Conservation (phyloP, 2,329 filamentous ascomycete species). For the Nemania abortiva region DNA sequence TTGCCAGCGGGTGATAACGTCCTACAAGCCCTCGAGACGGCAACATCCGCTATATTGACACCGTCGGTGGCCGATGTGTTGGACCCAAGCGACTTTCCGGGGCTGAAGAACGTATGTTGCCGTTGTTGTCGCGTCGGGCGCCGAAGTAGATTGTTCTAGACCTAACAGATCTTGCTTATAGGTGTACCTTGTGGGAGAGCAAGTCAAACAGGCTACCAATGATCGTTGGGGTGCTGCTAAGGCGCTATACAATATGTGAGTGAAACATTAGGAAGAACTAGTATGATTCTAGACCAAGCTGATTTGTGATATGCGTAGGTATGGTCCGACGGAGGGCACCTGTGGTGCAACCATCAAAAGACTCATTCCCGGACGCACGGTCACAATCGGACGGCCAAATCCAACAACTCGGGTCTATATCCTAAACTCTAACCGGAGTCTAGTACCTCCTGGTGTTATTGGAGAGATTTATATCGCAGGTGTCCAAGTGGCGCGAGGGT, state of each 20-base stretch:
- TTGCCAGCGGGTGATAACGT: constrained; percentile 45
- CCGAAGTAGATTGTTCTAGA: constrained; percentile 50
- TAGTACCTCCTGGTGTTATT: constrained; percentile 51
- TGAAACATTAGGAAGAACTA: not conserved
- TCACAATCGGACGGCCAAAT: constrained; percentile 55
- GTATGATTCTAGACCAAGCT: not conserved
- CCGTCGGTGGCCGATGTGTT: constrained; percentile 54
- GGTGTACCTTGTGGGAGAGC: constrained; percentile 36
- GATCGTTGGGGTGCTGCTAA: constrained; percentile 28
- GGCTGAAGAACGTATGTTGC: constrained; percentile 42
- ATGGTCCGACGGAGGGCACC: constrained; percentile 59
- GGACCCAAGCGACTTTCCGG: constrained; percentile 50
- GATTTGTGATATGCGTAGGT: constrained; percentile 39
- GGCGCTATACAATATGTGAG: constrained; percentile 54
- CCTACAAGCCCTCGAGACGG: constrained; percentile 47
- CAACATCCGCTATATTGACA: constrained; percentile 52
- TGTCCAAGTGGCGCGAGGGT: constrained; percentile 57
- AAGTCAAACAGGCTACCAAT: constrained; percentile 53
- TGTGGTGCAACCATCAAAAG: constrained; percentile 54
- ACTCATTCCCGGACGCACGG: constrained; percentile 43
- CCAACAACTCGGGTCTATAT: constrained; percentile 56
- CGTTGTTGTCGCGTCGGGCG: constrained; percentile 21
- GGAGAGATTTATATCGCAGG: constrained; percentile 60
- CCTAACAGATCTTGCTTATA: not conserved
- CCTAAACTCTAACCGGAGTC: constrained; percentile 47